Evolutionary conservation across 2,329 filamentous ascomycete genomes (phyloP).

Genomic region (Aspergillus cejpii): DNA sequence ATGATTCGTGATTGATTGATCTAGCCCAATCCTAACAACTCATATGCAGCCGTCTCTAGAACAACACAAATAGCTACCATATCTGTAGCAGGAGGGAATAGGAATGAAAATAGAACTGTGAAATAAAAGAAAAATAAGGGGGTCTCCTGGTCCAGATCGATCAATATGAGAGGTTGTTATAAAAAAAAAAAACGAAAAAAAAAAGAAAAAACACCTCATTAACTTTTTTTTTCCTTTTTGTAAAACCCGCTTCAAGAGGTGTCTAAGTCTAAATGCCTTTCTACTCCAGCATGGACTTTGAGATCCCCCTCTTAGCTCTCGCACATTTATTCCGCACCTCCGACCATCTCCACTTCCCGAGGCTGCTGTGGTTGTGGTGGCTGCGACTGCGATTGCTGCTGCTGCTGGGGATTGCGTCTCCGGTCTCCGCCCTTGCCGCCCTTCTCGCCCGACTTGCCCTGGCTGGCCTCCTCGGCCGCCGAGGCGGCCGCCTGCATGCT

Average conservation of each 20-base stretch:
- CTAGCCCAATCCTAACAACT: constrained; percentile 9
- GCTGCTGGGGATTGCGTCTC: constrained; percentile 28
- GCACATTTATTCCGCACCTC: constrained; percentile 23
- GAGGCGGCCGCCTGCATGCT: constrained; percentile 51
- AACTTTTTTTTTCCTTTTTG: constrained; percentile 1
- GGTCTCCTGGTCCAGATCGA: background rate
- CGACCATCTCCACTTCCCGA: constrained; percentile 35
- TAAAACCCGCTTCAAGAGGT: no score
- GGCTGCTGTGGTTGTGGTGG: constrained; percentile 17
- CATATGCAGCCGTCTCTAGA: constrained; percentile 12
- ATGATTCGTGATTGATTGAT: constrained; percentile 20
- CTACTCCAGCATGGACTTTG: background rate
- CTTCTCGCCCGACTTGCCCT: constrained; percentile 20
- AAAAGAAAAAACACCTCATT: constrained; percentile 6
- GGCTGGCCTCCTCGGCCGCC: constrained; percentile 28
- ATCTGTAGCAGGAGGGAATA: background rate
- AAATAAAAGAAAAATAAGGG: constrained; percentile 14
- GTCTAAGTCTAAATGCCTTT: no score
- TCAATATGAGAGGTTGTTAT: background rate
- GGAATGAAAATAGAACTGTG: constrained; percentile 6
- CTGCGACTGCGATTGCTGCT: constrained; percentile 20
- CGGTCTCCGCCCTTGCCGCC: constrained; percentile 29
- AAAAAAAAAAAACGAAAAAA: constrained; percentile 4
- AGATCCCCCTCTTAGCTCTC: no score
- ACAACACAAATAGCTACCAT: constrained; percentile 15